Evolutionary conservation across 495 filamentous ascomycete species (phyloP).

Genomic region (Podospora appendiculata): DNA sequence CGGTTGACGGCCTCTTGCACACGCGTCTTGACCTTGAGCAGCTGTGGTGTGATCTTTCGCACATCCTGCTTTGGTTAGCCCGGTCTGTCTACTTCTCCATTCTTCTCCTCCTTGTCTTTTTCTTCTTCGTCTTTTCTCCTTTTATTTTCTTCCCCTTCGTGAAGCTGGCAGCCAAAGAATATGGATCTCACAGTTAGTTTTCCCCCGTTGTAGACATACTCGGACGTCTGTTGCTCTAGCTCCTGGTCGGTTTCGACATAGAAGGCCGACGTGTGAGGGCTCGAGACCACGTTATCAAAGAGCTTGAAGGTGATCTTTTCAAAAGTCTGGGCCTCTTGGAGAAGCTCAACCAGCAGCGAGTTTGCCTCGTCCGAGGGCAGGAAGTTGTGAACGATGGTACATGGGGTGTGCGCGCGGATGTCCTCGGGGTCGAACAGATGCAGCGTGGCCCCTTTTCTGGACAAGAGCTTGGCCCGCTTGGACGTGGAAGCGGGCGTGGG

Average conservation of each 20-base stretch:
- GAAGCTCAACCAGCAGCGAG: conserved; percentile 62
- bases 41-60: conserved; percentile 61
- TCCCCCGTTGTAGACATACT: conserved; percentile 79
- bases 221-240: conserved; percentile 54
- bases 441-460: conserved; percentile 72
- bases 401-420: conserved; percentile 73
- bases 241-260: conserved; percentile 68
- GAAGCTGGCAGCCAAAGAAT: too few species aligned
- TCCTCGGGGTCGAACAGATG: conserved; percentile 75
- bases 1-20: conserved; percentile 70
- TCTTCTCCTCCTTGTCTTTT: neutral
- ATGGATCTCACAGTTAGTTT: conserved; percentile 52
- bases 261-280: conserved; percentile 72
- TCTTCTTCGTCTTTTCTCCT: neutral
- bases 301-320: conserved; percentile 67
- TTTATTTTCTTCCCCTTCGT: too few species aligned
- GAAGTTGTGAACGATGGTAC: conserved; percentile 88
- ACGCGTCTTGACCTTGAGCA: conserved; percentile 53
- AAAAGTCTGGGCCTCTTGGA: conserved; percentile 71
- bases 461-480: conserved; percentile 44
- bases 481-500: neutral
- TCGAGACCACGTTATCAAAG: conserved; percentile 76
- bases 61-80: conserved; percentile 46
- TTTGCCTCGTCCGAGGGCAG: conserved; percentile 64
- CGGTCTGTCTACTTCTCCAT: neutral